Evolutionary conservation across 306 rosid species (phyloP), one percentile per base, ranked within the genome.

Genomic region (Castanopsis chinensis): DNA sequence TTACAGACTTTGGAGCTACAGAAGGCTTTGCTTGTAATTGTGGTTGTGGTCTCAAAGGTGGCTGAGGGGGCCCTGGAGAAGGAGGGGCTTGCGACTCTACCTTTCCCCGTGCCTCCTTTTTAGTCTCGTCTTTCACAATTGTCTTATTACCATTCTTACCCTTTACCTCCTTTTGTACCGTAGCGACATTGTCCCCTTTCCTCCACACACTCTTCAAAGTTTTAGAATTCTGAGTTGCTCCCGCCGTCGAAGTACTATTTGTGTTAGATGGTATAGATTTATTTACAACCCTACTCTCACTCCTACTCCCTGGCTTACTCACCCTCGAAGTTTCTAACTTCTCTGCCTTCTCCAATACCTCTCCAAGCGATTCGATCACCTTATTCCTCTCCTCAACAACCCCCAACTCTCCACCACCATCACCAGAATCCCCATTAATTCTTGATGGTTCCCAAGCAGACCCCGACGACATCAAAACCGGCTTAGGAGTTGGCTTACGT

Each of bases 161-260:
- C 85, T 79, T 89, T 32, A 86, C 91, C 81, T 89, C 90, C 87
- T 90, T 95, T 78, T 83, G 81, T 77, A 91, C 92, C 3, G 69
- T 59, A n/a, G 96, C 76, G 49, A 95, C 87, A 0, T 90, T 70
- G 78, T 95, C 99, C 69, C 99, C 99, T 86, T 95, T 95, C 32
- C 97, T 97, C 99, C 99, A 95, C 5, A 95, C 93, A 78, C 99
- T 95, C 88, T 93, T 95, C 85, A 84, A 54, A 13, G 97, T 89
- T 82, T 91, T 95, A 54, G 97, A 43, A 72, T 84, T 92, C 64
- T 76, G 84, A 73, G 18, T 83, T 49, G 82, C 58, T 83, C 35
- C 75, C 80, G 75, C 37, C 72, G 59, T 76, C 13, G 85, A 80
- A 75, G 76, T 78, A 84, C 76, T 75, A 81, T 33, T 79, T 7